Conservation (phyloP, 2,329 filamentous ascomycete species). For the Pseudogymnoascus verrucosus region DNA sequence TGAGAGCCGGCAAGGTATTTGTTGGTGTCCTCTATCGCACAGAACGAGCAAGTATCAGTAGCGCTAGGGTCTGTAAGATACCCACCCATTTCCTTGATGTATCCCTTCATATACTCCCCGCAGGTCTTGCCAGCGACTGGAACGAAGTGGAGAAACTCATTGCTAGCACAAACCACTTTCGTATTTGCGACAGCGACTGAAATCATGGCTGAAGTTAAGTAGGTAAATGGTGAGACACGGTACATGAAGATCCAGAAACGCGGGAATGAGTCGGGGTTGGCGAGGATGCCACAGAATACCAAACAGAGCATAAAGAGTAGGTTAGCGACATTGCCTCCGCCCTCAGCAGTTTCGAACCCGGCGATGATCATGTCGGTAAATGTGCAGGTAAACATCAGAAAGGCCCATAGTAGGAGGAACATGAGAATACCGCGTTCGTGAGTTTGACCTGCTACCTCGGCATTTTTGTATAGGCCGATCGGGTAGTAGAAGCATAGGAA, state of each 20-base stretch:
- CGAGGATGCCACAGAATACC: conserved; percentile 58
- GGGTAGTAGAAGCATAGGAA: conserved; percentile 51
- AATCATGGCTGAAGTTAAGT: conserved; percentile 60
- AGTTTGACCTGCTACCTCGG: conserved; percentile 29
- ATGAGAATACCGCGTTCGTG: conserved; percentile 66
- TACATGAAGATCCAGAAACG: conserved; percentile 84
- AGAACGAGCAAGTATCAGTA: no score
- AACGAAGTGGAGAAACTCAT: conserved; percentile 58
- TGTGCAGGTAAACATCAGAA: conserved; percentile 73
- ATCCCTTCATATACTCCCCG: no score
- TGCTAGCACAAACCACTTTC: conserved; percentile 54
- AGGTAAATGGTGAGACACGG: conserved; percentile 73
- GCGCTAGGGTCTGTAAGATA: no score
- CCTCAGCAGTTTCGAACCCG: conserved; percentile 70
- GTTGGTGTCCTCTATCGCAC: no score
- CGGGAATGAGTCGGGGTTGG: conserved; percentile 52
- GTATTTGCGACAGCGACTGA: conserved; percentile 62
- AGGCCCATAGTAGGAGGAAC: conserved; percentile 67
- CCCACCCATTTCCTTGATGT: no score
- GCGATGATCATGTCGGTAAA: conserved; percentile 75
- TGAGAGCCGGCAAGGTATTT: no score
- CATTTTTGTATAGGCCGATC: conserved; percentile 54
- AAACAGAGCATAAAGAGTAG: no score
- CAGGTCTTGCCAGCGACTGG: no score
- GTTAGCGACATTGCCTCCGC: conserved; percentile 67